Conservation (phyloP, 2,329 filamentous ascomycete species). For the Trichoderma atrobrunneum region DNA sequence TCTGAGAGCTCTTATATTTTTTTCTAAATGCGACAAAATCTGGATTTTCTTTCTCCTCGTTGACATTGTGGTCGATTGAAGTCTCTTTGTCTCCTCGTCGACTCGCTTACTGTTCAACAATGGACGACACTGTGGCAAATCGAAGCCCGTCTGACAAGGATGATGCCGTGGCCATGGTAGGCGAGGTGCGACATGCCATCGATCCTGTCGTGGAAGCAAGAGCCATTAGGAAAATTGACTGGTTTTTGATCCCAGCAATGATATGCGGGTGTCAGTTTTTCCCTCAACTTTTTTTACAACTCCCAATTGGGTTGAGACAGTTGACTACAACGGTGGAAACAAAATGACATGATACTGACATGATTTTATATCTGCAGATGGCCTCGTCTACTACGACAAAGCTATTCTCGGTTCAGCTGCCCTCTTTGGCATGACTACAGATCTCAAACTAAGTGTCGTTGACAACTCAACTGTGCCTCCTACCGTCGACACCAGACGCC, state of each 20-base stretch:
- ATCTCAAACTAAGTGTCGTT: conserved; percentile 58
- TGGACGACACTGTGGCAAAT: neutral
- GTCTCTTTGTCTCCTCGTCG: neutral
- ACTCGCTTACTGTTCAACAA: neutral
- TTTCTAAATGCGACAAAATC: neutral
- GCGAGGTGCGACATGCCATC: conserved; percentile 51
- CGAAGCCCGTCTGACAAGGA: conserved; percentile 25
- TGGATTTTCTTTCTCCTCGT: neutral
- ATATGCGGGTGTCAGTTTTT: conserved; percentile 44
- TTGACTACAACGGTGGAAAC: neutral
- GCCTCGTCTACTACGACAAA: conserved; percentile 49
- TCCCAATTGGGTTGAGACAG: neutral
- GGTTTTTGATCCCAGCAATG: conserved; percentile 67
- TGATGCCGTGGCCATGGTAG: conserved; percentile 52
- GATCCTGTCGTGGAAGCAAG: conserved; percentile 54
- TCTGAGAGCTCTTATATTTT: neutral
- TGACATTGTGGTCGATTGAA: neutral
- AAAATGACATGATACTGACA: neutral
- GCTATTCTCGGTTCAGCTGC: conserved; percentile 71
- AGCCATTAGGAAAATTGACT: conserved; percentile 65
- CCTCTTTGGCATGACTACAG: conserved; percentile 72
- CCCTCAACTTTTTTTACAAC: neutral
- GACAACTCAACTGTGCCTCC: conserved; percentile 45
- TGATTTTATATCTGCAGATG: conserved; percentile 37
- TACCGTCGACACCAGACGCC: conserved; percentile 61